Base-by-base conservation (phyloP, 1,139 yeast genomes). In the Eremothecium cymbalariae region DNA sequence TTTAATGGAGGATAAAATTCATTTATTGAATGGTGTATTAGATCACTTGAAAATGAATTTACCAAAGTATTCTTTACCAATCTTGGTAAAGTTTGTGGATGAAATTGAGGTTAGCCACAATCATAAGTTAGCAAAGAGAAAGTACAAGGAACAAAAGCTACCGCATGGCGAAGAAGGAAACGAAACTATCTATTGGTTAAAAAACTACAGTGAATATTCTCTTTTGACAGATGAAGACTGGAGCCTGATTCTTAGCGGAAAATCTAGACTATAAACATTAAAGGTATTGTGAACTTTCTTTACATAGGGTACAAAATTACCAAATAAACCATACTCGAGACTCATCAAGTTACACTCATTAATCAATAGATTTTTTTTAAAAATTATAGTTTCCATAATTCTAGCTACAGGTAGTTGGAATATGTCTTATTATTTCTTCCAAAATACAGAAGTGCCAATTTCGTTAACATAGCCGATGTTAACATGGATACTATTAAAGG, bases 31-130 rank as follows among this genome's bases (percentile, higher is more conserved):
- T n/a, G 46, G 45, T 12, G 48, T 73, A 26, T 62, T 70, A 25
- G 40, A 48, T 3, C 69, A 68, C 44, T 62, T 74, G 14, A 51
- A 55, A 17, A 46, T 56, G 22, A 63, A 72, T 20, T 67, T 90
- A 40, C 96, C 97, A n/a, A 74, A 70, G 47, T 90, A 83, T 60
- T 94, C 97, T 1, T 67, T 85, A 28, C 98, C 98, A 1, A 70
- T 80, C 32, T 86, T 90, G 53, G 61, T 86, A 37, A 82, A 85
- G 55, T 69, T 85, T 50, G 76, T 75, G 28, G 57, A 64, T 18
- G 62, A 64, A 38, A 77, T 88, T 41, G 71, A 72, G 47, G 72
- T 75, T 28, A 77, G 85, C 4, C 94, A 85, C 42, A 88, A 84
- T 55, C 90, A 84, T 62, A 90, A 90, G 65, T 76, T 88, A 21